Base-by-base conservation (phyloP, 169 alveolate species). In the Toxoplasma gondii region DNA sequence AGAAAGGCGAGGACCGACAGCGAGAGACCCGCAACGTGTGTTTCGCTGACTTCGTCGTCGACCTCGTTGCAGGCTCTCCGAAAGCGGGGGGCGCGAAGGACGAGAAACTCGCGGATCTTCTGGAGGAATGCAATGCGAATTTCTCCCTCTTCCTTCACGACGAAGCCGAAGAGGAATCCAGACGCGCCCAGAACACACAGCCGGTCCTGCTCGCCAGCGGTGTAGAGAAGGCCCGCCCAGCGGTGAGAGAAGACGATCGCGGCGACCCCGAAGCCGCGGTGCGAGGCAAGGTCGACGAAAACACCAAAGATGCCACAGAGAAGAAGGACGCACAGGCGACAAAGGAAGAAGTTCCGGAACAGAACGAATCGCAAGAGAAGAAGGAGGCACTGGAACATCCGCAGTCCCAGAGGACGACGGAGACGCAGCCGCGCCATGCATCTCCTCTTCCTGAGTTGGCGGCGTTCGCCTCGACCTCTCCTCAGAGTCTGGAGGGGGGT, bases 351-450 rank as follows among this genome's bases (percentile, higher is more conserved):
- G 86, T 24, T 41, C 5, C 86, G n/a, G 39, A 2, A 19, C 4
- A 1, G 86, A n/a, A 36, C 49, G 88, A 64, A 34, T 69, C 4
- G 54, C 92, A 44, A 58, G 82, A 88, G 93, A 45, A 88, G 87
- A 43, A 91, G 44, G 88, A 91, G 93, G 84, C 43, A 64, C 93
- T 34, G 87, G 31, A 9, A 67, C 74, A 17, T 29, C 93, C 7
- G 69, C 87, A 31, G 82, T n/a, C n/a, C n/a, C n/a, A n/a, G 80
- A 29, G n/a, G 34, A 80, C 10, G 67, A 53, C 67, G 67, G 67
- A 19, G 67, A 19, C 67, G 19, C 67, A 9, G 67, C 67, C 67
- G 67, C 67, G 49, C 43, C 43, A 10, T 38, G 83, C 53, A 17
- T 29, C 82, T 31, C 34, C 64, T 38, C 29, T 34, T 0, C 7